Evolutionary conservation across 1,284 basidiomycete genomes (phyloP), one percentile per base, ranked within the genome.

Genomic region (Stereum hirsutum): DNA sequence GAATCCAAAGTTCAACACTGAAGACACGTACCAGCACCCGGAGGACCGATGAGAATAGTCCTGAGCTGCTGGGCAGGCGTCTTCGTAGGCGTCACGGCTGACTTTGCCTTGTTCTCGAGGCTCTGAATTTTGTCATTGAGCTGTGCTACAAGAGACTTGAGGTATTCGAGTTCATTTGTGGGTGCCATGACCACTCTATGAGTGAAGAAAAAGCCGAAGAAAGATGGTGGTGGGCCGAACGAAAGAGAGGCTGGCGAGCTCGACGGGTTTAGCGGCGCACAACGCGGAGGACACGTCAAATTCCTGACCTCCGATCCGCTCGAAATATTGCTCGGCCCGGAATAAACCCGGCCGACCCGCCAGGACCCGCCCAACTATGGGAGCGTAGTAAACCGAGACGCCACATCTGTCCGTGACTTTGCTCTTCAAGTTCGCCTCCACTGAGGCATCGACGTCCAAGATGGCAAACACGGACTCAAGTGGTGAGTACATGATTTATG

Each of bases 1-100:
- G 25, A 21, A 27, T 19, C 8, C 20, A 27, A 23, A 15, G n/a
- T 5, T 17, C 12, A 31, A 28, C 17, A 20, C 15, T 10, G 36
- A 37, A 39, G 10, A 42, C 25, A 70, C 82, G 50, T 55, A 90
- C 94, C 94, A 56, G 95, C 91, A 57, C 95, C 95, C 39, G 95
- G 95, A 52, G 95, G 95, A 47, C 95, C 95, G 57, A 99, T 75
- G 52, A 99, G 76, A 57, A 99, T 91, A 53, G 93, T 86, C 44
- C 93, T 78, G 51, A 90, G 74, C 64, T 88, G 85, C 59, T 82
- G 73, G n/a, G 78, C 77, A 45, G 88, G 87, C 26, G 82, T 78
- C 59, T 74, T 77, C 44, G 72, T 60, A 8, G 53, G 49, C 27
- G 64, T 50, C 24, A 63, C 56, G 6, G 58, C 59, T 25, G 59